Percentiles rank a stretch among this genome's conserved stretches.
These are phyloP conservation scores for Colletotrichum chlorophyti DNA, from an alignment of 2,329 filamentous ascomycete genomes.

Conservation along the genomic window DNA sequence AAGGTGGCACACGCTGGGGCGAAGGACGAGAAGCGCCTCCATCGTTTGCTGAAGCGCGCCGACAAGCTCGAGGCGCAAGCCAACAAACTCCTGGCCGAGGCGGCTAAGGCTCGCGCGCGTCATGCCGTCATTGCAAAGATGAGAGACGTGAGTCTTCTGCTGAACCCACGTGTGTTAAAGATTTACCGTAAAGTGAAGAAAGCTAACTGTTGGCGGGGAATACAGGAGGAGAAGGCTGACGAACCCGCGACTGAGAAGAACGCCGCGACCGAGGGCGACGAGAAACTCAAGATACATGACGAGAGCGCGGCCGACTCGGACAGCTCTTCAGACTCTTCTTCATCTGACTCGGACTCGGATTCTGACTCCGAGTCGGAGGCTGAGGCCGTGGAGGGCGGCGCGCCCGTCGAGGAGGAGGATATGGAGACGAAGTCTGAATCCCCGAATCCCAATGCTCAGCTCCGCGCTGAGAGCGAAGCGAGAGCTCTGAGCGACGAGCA, in stretches of 20 bases:
- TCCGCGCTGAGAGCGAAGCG: slow-evolving; percentile 28
- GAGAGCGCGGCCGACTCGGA: slow-evolving; percentile 30
- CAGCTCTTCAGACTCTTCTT: slow-evolving; percentile 31
- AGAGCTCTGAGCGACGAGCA: slow-evolving; percentile 27
- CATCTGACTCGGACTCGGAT: slow-evolving; percentile 1
- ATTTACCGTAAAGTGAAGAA: too few relatives aligned
- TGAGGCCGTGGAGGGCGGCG: slow-evolving; percentile 32
- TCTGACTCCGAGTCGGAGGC: slow-evolving; percentile 26
- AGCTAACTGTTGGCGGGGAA: neutral
- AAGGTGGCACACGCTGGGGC: slow-evolving; percentile 33
- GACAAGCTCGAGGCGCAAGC: slow-evolving; percentile 49
- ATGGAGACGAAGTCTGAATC: slow-evolving; percentile 31
- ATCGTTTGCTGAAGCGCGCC: slow-evolving; percentile 45
- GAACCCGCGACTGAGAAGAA: slow-evolving; percentile 34
- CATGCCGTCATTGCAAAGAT: slow-evolving; percentile 35
- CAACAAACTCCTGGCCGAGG: slow-evolving; percentile 46
- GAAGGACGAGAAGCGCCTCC: slow-evolving; percentile 47
- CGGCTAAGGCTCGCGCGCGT: slow-evolving; percentile 41
- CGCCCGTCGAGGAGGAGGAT: slow-evolving; percentile 37
- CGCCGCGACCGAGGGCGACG: slow-evolving; percentile 12
- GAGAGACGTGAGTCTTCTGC: slow-evolving; percentile 32
- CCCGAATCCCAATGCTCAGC: slow-evolving; percentile 25
- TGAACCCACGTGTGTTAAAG: too few relatives aligned
- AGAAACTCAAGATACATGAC: slow-evolving; percentile 29
- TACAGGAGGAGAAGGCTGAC: slow-evolving; percentile 36